phyloP scores from a whole-genome alignment of 176 grass and related monocot genomes.

The Hsuehochloa calcarea region DNA sequence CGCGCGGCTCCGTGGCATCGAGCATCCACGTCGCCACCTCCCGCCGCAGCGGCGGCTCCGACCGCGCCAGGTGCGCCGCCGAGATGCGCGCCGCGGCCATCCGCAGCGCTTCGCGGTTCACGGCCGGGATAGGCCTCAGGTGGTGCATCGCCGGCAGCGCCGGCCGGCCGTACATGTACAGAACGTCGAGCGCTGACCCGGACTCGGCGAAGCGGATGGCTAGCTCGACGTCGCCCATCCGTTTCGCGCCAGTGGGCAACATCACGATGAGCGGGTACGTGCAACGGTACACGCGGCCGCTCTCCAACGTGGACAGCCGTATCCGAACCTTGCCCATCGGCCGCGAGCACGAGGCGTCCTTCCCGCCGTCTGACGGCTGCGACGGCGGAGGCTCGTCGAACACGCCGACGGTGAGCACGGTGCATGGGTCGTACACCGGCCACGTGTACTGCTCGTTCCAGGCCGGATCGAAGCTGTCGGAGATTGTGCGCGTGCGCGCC shows the following conservation, averaged over 20 bases:
- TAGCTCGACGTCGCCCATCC: slow-evolving; percentile 86
- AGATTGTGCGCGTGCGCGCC: slow-evolving; percentile 83
- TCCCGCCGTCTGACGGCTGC: slow-evolving; percentile 7
- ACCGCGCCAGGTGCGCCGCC: slow-evolving; percentile 51
- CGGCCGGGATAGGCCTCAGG: slow-evolving; percentile 44
- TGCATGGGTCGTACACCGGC: slow-evolving; percentile 87
- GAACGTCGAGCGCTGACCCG: slow-evolving; percentile 53
- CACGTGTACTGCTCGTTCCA: slow-evolving; percentile 99
- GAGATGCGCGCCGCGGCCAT: slow-evolving; percentile 61
- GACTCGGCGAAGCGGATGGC: slow-evolving; percentile 72
- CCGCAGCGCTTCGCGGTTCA: slow-evolving; percentile 52
- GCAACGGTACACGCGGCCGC: slow-evolving; percentile 63
- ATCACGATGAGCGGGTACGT: slow-evolving; percentile 70
- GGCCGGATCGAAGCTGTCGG: slow-evolving; percentile 79
- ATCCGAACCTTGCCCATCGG: slow-evolving; percentile 86
- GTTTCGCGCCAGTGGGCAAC: slow-evolving; percentile 71
- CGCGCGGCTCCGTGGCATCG: slow-evolving; percentile 66
- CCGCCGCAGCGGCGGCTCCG: slow-evolving; percentile 73
- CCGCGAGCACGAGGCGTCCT: slow-evolving; percentile 39
- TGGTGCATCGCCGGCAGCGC: slow-evolving; percentile 72
- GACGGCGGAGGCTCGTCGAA: slow-evolving; percentile 64
- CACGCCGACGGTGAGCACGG: slow-evolving; percentile 80
- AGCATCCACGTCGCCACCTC: slow-evolving; percentile 84
- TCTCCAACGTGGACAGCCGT: slow-evolving; percentile 74
- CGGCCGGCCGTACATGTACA: slow-evolving; percentile 61